phyloP scores from a whole-genome alignment of 768 basidiomycete genomes.

The Lactarius quietus region DNA sequence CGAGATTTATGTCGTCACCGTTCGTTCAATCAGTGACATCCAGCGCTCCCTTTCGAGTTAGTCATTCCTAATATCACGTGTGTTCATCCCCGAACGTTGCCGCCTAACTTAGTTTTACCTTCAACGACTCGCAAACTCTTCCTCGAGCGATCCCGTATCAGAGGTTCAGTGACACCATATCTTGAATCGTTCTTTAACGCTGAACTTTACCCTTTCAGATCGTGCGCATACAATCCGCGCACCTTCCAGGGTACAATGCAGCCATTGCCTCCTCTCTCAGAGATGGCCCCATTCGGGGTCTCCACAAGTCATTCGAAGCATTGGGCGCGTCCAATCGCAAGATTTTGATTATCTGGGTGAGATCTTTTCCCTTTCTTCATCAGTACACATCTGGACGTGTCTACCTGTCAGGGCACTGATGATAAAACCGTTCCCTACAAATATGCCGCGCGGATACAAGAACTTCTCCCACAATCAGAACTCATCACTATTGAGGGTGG shows the following conservation, averaged over 20 bases:
- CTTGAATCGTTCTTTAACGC: not conserved
- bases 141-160: slow-evolving; percentile 31
- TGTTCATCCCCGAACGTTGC: not conserved
- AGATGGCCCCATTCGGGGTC: slow-evolving; percentile 67
- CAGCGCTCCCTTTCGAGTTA: slow-evolving; percentile 57
- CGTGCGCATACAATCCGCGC: slow-evolving; percentile 73
- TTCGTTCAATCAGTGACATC: slow-evolving; percentile 64
- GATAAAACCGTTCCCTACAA: slow-evolving; percentile 54
- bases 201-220: slow-evolving; percentile 41
- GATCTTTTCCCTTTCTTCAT: slow-evolving; percentile 23
- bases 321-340: slow-evolving; percentile 45
- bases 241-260: slow-evolving; percentile 68
- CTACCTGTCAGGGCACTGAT: slow-evolving; percentile 46
- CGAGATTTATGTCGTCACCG: slow-evolving; percentile 76
- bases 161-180: slow-evolving; percentile 27
- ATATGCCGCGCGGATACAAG: slow-evolving; percentile 47
- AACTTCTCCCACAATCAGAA: slow-evolving; percentile 43
- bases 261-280: slow-evolving; percentile 75
- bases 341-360: slow-evolving; percentile 64
- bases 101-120: slow-evolving; percentile 36
- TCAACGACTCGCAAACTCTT: slow-evolving; percentile 33
- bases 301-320: slow-evolving; percentile 49
- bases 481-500: slow-evolving; percentile 50
- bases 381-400: not conserved
- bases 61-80: slow-evolving; percentile 25